Evolutionary conservation across 257 asterid species (phyloP), one percentile per base, ranked within the genome.

Genomic region (Handroanthus guayacan): DNA sequence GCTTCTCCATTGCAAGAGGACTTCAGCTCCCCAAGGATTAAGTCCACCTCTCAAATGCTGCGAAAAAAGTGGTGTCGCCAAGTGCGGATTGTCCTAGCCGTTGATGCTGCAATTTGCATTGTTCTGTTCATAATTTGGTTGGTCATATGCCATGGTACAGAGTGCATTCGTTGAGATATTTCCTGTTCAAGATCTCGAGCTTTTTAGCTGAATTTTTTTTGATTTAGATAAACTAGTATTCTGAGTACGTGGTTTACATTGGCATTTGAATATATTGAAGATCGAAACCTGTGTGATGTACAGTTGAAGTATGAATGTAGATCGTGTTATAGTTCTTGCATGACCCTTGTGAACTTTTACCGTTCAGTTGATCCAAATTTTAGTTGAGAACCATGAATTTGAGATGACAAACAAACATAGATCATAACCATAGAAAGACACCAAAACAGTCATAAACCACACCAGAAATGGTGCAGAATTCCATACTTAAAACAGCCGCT

Each of bases 41-140:
- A 79, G 48, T 51, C 84, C 4, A 86, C 81, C 63, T 57, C 85
- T 44, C 86, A 63, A n/a, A 80, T 61, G 84, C 55, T 72, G 37
- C 83, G 76, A 14, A 86, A 72, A 51, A 89, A 73, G 77, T 91
- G 94, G 97, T 89, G 96, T 39, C 87, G 86, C 5, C 92, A 84
- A 34, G 91, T 88, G 55, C 67, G 89, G 75, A 82, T 89, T 75
- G 68, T 93, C 65, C 88, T 93, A 20, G 92, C 88, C 34, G 64
- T 93, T 25, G 98, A 93, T 82, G 89, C 82, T 45, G 86, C 82
- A 4, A 77, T 93, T 17, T 91, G 95, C 47, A 39, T 85, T 65
- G 78, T 87, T 81, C 82, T 93, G 44, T 80, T 93, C 39, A 75
- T 77, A 9, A 81, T 91, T 79, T 93, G 98, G 97, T 82, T 93